Evolutionary conservation across 2,329 filamentous ascomycete species (phyloP).

Genomic region (Volutella citrinella): DNA sequence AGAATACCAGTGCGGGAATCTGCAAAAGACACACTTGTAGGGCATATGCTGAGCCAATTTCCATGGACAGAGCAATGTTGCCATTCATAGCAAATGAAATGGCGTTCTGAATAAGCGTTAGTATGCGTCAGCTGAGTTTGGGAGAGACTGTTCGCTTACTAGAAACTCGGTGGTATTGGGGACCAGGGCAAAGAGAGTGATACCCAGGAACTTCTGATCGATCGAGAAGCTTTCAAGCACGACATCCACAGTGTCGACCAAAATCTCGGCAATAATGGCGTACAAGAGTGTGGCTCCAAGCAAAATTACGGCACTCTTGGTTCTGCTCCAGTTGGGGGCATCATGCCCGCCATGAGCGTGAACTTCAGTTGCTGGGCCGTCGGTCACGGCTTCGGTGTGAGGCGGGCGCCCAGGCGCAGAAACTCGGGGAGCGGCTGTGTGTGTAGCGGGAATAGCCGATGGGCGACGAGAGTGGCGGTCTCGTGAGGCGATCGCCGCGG

Average conservation of each 20-base stretch:
- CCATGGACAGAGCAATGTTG: conserved; percentile 98
- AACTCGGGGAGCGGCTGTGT: conserved; percentile 20
- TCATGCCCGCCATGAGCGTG: conserved; percentile 73
- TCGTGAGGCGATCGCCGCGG: conserved; percentile 80
- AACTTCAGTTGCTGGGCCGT: conserved; percentile 31
- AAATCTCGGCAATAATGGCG: conserved; percentile 93
- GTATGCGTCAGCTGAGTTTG: too few species aligned
- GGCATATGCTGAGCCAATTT: conserved; percentile 96
- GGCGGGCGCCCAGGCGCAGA: conserved; percentile 31
- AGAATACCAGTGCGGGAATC: conserved; percentile 88
- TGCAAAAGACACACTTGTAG: conserved; percentile 94
- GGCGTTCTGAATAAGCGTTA: conserved; percentile 83
- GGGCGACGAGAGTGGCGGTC: conserved; percentile 52
- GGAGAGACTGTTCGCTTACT: too few species aligned
- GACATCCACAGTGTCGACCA: conserved; percentile 97
- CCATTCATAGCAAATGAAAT: conserved; percentile 99
- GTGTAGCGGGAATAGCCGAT: conserved; percentile 28
- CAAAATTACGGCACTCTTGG: conserved; percentile 86
- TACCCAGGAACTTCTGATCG: conserved; percentile 95
- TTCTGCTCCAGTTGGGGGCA: conserved; percentile 95
- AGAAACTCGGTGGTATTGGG: conserved; percentile 98
- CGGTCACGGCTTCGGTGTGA: conserved; percentile 20
- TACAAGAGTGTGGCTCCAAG: conserved; percentile 88
- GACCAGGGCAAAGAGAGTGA: conserved; percentile 93
- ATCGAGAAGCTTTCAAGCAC: conserved; percentile 87